These are phyloP conservation scores for Zymoseptoria passerinii DNA, from an alignment of 2,329 filamentous ascomycete genomes.

Conservation along the genomic window DNA sequence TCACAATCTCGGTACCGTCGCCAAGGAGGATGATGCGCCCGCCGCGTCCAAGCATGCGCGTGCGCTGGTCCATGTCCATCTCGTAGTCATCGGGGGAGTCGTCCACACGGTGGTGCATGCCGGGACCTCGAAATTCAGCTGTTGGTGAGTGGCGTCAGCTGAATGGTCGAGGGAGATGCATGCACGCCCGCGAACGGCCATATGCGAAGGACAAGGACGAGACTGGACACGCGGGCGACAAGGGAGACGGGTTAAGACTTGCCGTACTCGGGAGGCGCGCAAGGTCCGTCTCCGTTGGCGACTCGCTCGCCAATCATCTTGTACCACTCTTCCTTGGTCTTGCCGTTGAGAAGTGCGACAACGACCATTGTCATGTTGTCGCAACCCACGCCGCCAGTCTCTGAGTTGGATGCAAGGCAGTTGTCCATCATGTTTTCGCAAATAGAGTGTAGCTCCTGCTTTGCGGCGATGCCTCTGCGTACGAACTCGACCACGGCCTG, in stretches of 20 bases:
- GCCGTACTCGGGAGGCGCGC: conserved; percentile 98
- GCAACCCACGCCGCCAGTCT: conserved; percentile 94
- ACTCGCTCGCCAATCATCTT: conserved; percentile 89
- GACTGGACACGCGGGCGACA: conserved; percentile 2
- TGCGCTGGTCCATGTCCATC: conserved; percentile 60
- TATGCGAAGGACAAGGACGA: background rate
- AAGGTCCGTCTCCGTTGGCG: conserved; percentile 92
- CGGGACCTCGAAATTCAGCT: conserved; percentile 46
- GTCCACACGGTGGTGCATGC: conserved; percentile 43
- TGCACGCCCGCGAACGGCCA: background rate
- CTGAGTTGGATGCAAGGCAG: conserved; percentile 93
- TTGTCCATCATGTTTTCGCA: conserved; percentile 99
- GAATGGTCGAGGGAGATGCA: background rate
- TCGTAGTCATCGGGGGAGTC: conserved; percentile 56
- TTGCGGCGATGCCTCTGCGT: conserved; percentile 87
- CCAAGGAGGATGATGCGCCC: conserved; percentile 91
- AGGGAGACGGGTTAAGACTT: conserved; percentile 48
- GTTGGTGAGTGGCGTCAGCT: conserved; percentile 20
- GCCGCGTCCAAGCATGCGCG: conserved; percentile 58
- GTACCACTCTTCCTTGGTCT: conserved; percentile 97
- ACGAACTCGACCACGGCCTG: conserved; percentile 97
- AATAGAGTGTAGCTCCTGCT: conserved; percentile 88
- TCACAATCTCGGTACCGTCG: conserved; percentile 86
- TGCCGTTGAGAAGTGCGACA: conserved; percentile 80
- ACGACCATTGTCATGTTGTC: conserved; percentile 99